Evolutionary conservation across 2,329 filamentous ascomycete species (phyloP), one percentile per base, ranked within the genome.

Genomic region (Dendrostoma leiphaemia): DNA sequence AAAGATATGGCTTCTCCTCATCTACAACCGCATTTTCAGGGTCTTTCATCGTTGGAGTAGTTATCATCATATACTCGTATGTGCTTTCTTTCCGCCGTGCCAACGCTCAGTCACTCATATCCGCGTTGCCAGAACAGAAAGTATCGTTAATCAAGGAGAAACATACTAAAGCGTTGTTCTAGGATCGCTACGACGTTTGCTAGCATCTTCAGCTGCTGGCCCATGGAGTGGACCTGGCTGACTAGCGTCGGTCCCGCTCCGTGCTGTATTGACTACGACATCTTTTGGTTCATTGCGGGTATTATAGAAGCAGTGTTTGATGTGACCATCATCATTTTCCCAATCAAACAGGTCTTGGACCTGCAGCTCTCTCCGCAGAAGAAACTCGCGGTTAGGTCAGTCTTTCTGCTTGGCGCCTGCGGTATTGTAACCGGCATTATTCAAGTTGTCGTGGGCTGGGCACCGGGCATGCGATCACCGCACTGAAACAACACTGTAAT

Each of bases 191-290:
- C n/a, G n/a, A n/a, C n/a, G 2, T 31, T 64, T 4, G 60, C 64
- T 12, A 58, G 57, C 0, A 52, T 65, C 5, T 57, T 58, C 24
- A 63, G 60, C 17, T 68, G 65, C 51, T 48, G 62, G 28, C 58
- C 63, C 0, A 47, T 66, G 3, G 51, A 61, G 21, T 63, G 58
- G 38, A 54, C 28, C 10, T 65, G 61, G 54, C 26, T 59, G 12
- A 53, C 53, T 19, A 58, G 49, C 13, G 41, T 59, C 1, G 53
- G 51, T 9, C 59, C 65, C 28, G 59, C 58, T 6, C 40, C 48
- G 24, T 60, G 62, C n/a, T 67, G 62, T 44, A 59, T 64, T 52
- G 64, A 64, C 48, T 64, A 58, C 23, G 64, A 64, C 28, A 51
- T 62, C 9, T 64, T 62, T 41, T 64, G 62, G 63, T 46, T 55